A percentile compares a stretch with the other conserved stretches of the same genome.
These are phyloP conservation scores for Monosporascus sp. DNA, from an alignment of 2,329 filamentous ascomycete species.

Conservation along the genomic window DNA sequence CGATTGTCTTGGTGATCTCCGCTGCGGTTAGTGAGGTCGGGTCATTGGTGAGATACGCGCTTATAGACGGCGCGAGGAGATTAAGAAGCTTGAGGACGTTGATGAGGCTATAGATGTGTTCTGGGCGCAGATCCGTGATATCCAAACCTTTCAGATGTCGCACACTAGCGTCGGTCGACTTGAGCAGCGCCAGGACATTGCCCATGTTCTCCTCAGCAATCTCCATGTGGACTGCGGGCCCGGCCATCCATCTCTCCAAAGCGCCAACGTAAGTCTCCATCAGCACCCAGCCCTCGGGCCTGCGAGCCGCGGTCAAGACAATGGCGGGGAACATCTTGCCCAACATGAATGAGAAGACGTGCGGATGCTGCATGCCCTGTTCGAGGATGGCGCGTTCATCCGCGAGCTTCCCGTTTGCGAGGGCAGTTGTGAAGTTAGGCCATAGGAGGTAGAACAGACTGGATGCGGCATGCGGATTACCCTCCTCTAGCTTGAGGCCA, in stretches of 20 bases:
- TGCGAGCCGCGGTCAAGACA: constrained; percentile 32
- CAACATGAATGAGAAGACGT: constrained; percentile 44
- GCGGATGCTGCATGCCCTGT: constrained; percentile 41
- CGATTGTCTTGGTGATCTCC: constrained; percentile 10
- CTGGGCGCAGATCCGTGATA: constrained; percentile 13
- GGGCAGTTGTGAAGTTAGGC: constrained; percentile 51
- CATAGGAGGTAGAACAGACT: constrained; percentile 53
- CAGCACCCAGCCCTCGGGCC: constrained; percentile 38
- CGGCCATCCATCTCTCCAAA: constrained; percentile 31
- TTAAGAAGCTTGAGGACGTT: constrained; percentile 21
- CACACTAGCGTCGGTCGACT: constrained; percentile 24
- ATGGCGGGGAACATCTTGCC: constrained; percentile 51
- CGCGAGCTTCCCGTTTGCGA: constrained; percentile 43
- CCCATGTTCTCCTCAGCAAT: constrained; percentile 29
- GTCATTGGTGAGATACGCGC: constrained; percentile 22
- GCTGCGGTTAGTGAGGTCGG: constrained; percentile 9
- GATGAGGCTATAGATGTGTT: constrained; percentile 18
- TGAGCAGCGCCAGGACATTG: constrained; percentile 29
- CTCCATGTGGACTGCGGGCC: constrained; percentile 31
- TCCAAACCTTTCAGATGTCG: constrained; percentile 15
- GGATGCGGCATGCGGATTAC: constrained; percentile 40
- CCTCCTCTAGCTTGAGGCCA: constrained; percentile 49
- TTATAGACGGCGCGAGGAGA: constrained; percentile 22
- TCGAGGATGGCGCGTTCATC: constrained; percentile 42
- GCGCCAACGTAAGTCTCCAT: constrained; percentile 46